These are phyloP conservation scores for Chlorella sp. DNA, from an alignment of 139 green algal species.

Conservation along the genomic window DNA sequence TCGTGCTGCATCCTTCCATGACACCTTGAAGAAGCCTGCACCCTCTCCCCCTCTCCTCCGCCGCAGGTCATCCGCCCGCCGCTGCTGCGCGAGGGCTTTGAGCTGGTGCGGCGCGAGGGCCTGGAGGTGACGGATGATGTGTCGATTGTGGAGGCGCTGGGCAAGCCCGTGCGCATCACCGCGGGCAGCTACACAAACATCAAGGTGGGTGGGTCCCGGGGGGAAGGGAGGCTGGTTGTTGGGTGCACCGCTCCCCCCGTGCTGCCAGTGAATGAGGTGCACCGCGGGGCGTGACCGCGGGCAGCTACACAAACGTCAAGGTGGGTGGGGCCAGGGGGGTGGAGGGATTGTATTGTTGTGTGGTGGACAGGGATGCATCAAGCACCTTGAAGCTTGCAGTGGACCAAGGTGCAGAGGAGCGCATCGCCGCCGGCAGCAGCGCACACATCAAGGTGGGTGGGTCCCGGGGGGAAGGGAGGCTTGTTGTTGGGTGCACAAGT, in stretches of 20 bases:
- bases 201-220: conserved; percentile 78
- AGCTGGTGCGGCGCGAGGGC: conserved; percentile 74
- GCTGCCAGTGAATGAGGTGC: too few species aligned
- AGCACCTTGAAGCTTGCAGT: too few species aligned
- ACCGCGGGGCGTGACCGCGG: conserved; percentile 92
- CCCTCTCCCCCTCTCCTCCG: too few species aligned
- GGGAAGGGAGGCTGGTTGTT: background rate
- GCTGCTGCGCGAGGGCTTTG: conserved; percentile 88
- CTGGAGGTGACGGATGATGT: conserved; percentile 99
- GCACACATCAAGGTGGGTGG: conserved; percentile 28
- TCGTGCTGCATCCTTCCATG: too few species aligned
- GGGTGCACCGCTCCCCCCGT: too few species aligned
- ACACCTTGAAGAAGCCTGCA: too few species aligned
- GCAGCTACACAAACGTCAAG: conserved; percentile 98
- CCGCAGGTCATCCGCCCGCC: conserved; percentile 83
- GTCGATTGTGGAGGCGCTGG: conserved; percentile 96
- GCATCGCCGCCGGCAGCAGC: conserved; percentile 59
- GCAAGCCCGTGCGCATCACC: conserved; percentile 93
- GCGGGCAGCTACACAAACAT: conserved; percentile 96
- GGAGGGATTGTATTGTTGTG: background rate
- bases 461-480: background rate
- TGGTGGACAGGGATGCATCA: too few species aligned
- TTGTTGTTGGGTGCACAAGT: too few species aligned
- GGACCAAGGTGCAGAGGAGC: background rate
- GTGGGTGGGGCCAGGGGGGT: conserved; percentile 45